phyloP scores from a whole-genome alignment of 495 filamentous ascomycete genomes.

The Peziza echinospora region DNA sequence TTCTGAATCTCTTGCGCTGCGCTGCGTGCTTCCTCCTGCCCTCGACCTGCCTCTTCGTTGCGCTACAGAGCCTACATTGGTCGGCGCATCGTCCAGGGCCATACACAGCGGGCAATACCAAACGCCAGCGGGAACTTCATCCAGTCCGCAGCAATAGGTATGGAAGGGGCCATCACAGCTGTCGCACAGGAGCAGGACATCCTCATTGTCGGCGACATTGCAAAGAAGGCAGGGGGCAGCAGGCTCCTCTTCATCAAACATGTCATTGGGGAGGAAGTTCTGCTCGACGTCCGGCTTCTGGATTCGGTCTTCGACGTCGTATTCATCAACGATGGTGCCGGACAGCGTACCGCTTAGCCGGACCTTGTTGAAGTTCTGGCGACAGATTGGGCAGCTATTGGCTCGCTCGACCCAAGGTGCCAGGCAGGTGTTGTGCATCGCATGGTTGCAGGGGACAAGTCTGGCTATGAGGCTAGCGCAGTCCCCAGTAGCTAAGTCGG shows the following conservation, averaged over 20 bases:
- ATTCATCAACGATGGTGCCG: slow-evolving; percentile 43
- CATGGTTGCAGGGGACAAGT: slow-evolving; percentile 50
- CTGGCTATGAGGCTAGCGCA: slow-evolving; percentile 10
- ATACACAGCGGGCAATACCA: slow-evolving; percentile 78
- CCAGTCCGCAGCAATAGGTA: slow-evolving; percentile 65
- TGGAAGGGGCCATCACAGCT: slow-evolving; percentile 68
- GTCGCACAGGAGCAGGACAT: slow-evolving; percentile 67
- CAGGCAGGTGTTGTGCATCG: slow-evolving; percentile 76
- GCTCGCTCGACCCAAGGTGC: slow-evolving; percentile 85
- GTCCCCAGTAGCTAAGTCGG: background rate
- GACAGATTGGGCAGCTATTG: slow-evolving; percentile 94
- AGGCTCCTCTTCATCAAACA: slow-evolving; percentile 34
- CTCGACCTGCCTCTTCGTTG: background rate
- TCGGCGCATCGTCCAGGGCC: slow-evolving; percentile 6
- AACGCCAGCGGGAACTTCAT: slow-evolving; percentile 42
- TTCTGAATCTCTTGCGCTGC: slow-evolving; percentile 17
- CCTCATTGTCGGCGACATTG: slow-evolving; percentile 48
- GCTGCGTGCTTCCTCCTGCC: slow-evolving; percentile 28
- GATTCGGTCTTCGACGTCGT: slow-evolving; percentile 66
- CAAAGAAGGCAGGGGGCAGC: slow-evolving; percentile 68
- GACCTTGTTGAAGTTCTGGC: slow-evolving; percentile 55
- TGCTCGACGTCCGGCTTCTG: slow-evolving; percentile 79
- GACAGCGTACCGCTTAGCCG: slow-evolving; percentile 31
- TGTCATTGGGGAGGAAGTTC: slow-evolving; percentile 47
- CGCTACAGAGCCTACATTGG: background rate